Conservation (phyloP, 345 rosid genomes). For the Melastoma malabathricum region DNA sequence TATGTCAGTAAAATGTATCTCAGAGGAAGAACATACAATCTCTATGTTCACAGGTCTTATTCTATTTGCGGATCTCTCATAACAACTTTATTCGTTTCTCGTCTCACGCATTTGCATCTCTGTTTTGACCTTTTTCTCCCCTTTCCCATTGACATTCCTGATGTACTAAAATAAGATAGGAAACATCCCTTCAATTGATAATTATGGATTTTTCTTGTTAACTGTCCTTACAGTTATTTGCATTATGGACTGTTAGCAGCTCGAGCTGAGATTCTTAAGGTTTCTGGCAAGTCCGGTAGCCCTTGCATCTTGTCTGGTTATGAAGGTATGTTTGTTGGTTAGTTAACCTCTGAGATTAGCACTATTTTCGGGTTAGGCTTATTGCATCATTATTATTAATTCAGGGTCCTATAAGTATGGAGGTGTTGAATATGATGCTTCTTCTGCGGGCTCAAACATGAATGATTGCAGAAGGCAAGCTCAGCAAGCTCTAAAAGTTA, state of each 20-base stretch:
- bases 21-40: constrained; percentile 65
- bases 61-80: background rate
- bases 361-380: too few species aligned
- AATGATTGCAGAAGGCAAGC: constrained; percentile 63
- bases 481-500: constrained; percentile 67
- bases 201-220: constrained; percentile 5
- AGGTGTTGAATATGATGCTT: constrained; percentile 42
- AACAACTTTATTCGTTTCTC: background rate
- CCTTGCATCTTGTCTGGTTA: constrained; percentile 76
- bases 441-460: constrained; percentile 55
- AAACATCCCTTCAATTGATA: too few species aligned
- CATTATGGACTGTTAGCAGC: constrained; percentile 92
- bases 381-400: constrained; percentile 2
- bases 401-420: constrained; percentile 71
- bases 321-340: constrained; percentile 41
- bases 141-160: too few species aligned
- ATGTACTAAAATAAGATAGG: too few species aligned
- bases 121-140: background rate
- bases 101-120: background rate
- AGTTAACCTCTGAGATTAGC: background rate
- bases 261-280: constrained; percentile 81
- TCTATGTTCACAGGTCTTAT: constrained; percentile 87
- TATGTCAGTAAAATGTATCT: constrained; percentile 70
- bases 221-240: constrained; percentile 52
- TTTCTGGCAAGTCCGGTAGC: constrained; percentile 47